Conservation (phyloP, 805 yeast species). For the Kazachstania africana region DNA sequence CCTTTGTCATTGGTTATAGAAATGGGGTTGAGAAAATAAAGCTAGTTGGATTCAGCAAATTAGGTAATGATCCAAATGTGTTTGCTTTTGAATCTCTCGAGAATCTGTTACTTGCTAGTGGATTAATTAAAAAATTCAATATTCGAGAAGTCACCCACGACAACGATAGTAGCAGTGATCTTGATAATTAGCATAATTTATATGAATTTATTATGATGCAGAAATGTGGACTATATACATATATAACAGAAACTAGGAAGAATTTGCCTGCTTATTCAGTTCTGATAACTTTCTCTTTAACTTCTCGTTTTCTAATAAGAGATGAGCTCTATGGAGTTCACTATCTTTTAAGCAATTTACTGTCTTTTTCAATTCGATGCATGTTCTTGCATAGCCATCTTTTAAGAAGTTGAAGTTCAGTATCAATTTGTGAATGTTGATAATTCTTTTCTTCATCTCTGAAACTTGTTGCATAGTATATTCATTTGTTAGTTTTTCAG, state of each 20-base stretch:
- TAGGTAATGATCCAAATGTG: constrained; percentile 37
- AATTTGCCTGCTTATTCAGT: constrained; percentile 1
- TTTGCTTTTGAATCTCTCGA: constrained; percentile 43
- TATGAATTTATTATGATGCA: not conserved
- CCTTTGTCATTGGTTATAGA: constrained; percentile 52
- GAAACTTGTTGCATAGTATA: constrained; percentile 22
- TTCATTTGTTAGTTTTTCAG: constrained; percentile 19
- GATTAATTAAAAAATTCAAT: constrained; percentile 2
- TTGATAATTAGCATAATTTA: not conserved
- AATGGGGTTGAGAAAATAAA: constrained; percentile 49
- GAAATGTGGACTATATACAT: too few species aligned
- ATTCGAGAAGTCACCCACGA: not conserved
- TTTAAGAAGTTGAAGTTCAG: constrained; percentile 24
- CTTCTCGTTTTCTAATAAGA: constrained; percentile 29
- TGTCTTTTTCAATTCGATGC: constrained; percentile 24
- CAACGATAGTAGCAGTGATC: constrained; percentile 4
- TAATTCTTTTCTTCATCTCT: constrained; percentile 23
- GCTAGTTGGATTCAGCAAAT: constrained; percentile 57
- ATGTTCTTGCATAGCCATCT: constrained; percentile 24
- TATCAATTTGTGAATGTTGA: constrained; percentile 24
- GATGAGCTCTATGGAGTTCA: constrained; percentile 27
- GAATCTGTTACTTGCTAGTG: constrained; percentile 15
- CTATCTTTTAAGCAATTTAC: constrained; percentile 26
- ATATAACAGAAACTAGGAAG: too few species aligned
- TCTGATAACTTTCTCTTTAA: constrained; percentile 20